Evolutionary conservation across 1,284 basidiomycete genomes (phyloP).

Genomic region (Thecaphora thlaspeos): DNA sequence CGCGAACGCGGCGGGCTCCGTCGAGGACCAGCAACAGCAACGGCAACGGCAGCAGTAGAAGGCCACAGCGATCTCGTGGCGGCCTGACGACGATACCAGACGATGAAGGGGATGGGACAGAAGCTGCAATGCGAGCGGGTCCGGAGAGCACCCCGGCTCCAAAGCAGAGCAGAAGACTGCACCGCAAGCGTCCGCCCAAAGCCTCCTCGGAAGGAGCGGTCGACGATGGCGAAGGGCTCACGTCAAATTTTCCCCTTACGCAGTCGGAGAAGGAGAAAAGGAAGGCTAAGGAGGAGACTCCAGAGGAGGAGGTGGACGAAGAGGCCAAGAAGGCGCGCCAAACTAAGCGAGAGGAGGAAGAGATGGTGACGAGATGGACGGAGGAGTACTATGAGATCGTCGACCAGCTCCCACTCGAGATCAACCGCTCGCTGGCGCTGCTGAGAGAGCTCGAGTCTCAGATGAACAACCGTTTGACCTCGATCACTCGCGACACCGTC

Average conservation of each 20-base stretch:
- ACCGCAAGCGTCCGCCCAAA: too few species aligned
- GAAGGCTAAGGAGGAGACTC: neutral
- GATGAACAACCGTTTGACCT: constrained; percentile 54
- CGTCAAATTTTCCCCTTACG: too few species aligned
- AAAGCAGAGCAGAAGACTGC: too few species aligned
- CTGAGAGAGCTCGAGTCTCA: constrained; percentile 80
- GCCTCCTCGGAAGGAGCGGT: too few species aligned
- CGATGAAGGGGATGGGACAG: too few species aligned
- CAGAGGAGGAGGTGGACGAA: constrained; percentile 7
- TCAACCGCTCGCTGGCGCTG: constrained; percentile 76
- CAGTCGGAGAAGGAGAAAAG: constrained; percentile 1
- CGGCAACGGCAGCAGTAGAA: too few species aligned
- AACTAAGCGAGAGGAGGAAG: constrained; percentile 29
- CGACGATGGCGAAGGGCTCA: too few species aligned
- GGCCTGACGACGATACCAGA: too few species aligned
- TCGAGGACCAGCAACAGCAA: neutral
- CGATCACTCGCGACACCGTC: constrained; percentile 13
- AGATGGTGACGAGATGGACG: constrained; percentile 40
- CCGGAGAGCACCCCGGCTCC: too few species aligned
- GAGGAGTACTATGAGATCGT: constrained; percentile 62
- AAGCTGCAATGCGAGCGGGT: too few species aligned
- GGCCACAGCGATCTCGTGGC: too few species aligned
- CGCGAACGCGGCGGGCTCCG: too few species aligned
- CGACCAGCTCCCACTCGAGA: constrained; percentile 79
- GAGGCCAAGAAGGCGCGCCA: constrained; percentile 20